Base-by-base conservation (phyloP, 2,329 filamentous ascomycete species). In the Trichoderma sp. region DNA sequence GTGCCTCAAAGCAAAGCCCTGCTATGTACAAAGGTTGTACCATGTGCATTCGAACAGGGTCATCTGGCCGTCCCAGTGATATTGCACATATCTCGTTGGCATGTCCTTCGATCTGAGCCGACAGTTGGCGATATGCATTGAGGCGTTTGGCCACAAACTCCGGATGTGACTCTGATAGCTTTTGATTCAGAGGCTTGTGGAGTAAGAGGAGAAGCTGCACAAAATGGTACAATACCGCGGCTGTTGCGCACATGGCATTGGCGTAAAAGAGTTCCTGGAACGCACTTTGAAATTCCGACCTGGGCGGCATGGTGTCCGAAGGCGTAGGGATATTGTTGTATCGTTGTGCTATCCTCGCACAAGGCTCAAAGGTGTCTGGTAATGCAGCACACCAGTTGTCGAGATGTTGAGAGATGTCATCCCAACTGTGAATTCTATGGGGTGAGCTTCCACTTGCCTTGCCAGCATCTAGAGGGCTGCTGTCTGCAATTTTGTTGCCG, bases 221-320 rank as follows among this genome's bases (percentile, higher is more conserved):
- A 57, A 75, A 74, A 61, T 75, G 74, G 30, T 75, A 75, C 14
- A 75, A 61, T 6, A 75, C 53, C 18, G 70, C 69, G 14, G 74
- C 73, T 4, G 74, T 74, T 24, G 74, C 72, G 4, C 73, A 74
- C 73, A 75, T 74, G 57, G 73, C 60, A 51, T 65, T 75, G 47
- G 65, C 71, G 57, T 74, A 75, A 28, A 72, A 73, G 6, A 75
- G 24, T 3, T 74, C 58, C 56, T 72, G 63, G 71, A 74, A 56
- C 24, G 64, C 36, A 68, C 68, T 34, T 53, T 66, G 57, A 65
- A 67, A 61, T 28, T 70, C 66, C 15, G 66, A 70, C 9, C 39
- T 53, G 1, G 39, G 30, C 14, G 56, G 36, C 66, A 70, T 62
- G 11, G 61, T 70, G n/a, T 70, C 66, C 3, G 66, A 70, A 51